Evolutionary conservation across 345 rosid species (phyloP).

Genomic region (Corchorus capsularis): DNA sequence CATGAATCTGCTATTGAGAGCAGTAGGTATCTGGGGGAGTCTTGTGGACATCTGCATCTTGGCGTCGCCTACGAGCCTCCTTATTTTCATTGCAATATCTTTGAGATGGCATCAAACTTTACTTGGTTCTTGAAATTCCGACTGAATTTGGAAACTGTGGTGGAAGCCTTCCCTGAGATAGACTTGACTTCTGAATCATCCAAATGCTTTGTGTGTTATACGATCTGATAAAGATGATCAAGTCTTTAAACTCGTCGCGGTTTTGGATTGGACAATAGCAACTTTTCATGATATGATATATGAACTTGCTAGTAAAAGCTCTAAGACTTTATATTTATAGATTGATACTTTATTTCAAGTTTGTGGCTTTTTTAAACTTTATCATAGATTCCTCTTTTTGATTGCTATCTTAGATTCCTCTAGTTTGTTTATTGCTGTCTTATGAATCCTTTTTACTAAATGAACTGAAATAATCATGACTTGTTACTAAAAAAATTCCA

Average conservation of each 20-base stretch:
- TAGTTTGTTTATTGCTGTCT: no score
- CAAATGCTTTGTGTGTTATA: not conserved
- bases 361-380: no score
- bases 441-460: no score
- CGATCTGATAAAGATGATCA: not conserved
- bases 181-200: not conserved
- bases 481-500: no score
- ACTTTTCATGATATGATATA: not conserved
- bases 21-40: not conserved
- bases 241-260: not conserved
- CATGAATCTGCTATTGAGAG: not conserved
- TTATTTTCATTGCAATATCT: not conserved
- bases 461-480: no score
- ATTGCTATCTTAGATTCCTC: no score
- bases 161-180: not conserved
- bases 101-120: not conserved
- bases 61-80: not conserved
- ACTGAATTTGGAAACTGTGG: not conserved
- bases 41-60: slow-evolving; percentile 1
- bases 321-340: not conserved
- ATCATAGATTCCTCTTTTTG: no score
- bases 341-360: no score
- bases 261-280: not conserved
- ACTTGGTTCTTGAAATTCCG: not conserved
- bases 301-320: not conserved